Evolutionary conservation across 306 rosid species (phyloP), one percentile per base, ranked within the genome.

Genomic region (Acacia melanoxylon): DNA sequence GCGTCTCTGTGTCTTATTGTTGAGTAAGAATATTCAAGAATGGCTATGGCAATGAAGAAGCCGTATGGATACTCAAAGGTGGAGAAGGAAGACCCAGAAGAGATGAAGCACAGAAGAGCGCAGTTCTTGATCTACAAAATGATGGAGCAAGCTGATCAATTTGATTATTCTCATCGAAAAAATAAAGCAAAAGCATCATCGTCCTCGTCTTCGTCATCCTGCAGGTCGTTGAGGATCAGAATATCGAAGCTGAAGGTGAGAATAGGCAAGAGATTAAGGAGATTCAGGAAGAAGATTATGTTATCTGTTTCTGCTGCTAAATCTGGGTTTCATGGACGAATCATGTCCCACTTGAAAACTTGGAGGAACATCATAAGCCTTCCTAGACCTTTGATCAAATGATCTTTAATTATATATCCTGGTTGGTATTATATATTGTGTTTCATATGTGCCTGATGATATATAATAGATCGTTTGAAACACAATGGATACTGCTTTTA

Each of bases 51-150:
- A 52, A 82, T 20, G 9, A 82, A 79, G 66, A 87, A 74, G 56
- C 69, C 20, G 59, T 68, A 19, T 15, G 86, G 40, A 10, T 95
- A 93, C 83, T 78, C 90, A 6, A 93, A 86, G 91, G 76, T 95
- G 69, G 92, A 91, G 9, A 90, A 91, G 88, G 98, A 95, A 61
- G 98, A 95, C 76, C 91, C 91, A 19, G 90, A 90, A 81, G 98
- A 91, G 68, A 44, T 25, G 33, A 85, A 77, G n/a, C 98, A 85
- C 48, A 51, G 90, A 69, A 82, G 87, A 73, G 95, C 98, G 41
- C 98, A 91, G 88, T 93, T 95, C 80, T 84, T 95, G 88, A 91
- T 95, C 87, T 80, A 95, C 87, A 93, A 90, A 56, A 89, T 80
- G 68, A 52, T 95, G 88, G 89, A 86, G 52, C 77, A 85, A 80